phyloP scores from a whole-genome alignment of 2,329 filamentous ascomycete species.

The Drechslerella coelobrocha region DNA sequence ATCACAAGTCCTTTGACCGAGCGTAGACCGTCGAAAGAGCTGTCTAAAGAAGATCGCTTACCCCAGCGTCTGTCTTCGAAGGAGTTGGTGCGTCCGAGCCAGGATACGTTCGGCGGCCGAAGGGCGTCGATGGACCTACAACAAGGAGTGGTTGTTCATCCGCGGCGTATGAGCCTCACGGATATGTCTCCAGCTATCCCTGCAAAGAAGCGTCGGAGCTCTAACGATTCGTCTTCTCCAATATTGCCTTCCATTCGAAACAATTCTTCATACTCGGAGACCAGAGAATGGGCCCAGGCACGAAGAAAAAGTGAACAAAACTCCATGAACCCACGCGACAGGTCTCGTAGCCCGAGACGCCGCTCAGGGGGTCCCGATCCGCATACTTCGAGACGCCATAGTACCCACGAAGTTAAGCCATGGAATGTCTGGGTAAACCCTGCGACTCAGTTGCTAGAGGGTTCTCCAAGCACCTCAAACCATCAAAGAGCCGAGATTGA shows the following conservation, averaged over 20 bases:
- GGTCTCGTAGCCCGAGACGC: slow-evolving; percentile 17
- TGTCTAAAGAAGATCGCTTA: neutral
- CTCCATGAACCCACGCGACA: slow-evolving; percentile 1
- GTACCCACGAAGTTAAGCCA: neutral
- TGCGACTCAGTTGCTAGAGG: neutral
- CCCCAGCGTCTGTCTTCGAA: neutral
- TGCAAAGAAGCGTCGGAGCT: neutral
- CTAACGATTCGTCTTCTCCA: neutral
- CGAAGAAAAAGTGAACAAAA: slow-evolving; percentile 11
- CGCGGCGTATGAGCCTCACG: neutral
- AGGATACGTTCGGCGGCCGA: too few relatives aligned
- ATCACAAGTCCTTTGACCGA: neutral
- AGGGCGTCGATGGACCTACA: too few relatives aligned
- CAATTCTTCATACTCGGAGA: neutral
- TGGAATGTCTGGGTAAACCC: slow-evolving; percentile 36
- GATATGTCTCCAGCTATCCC: neutral
- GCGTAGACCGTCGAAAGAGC: neutral
- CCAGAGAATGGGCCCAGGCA: neutral
- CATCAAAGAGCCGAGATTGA: neutral
- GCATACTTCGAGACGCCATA: neutral
- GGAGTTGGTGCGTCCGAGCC: too few relatives aligned
- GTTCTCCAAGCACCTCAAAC: neutral
- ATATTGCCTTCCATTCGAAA: neutral
- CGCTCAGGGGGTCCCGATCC: neutral
- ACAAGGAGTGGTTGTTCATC: too few relatives aligned